A percentile compares a stretch with the other conserved stretches of the same genome.
Conservation (phyloP, 2,329 filamentous ascomycete genomes). For the Colletotrichum sp. region DNA sequence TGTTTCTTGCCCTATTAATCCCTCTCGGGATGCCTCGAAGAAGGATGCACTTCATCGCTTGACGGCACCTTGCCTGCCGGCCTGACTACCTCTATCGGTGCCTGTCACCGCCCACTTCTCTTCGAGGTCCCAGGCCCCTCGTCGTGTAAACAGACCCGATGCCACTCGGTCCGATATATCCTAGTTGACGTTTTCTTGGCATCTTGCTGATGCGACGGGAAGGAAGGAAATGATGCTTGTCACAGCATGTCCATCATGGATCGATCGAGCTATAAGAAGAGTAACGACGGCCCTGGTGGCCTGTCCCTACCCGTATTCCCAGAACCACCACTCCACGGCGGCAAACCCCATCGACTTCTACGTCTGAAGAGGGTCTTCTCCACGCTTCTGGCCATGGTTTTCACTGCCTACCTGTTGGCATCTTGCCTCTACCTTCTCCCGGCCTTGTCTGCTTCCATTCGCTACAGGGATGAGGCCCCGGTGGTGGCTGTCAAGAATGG, state of each 20-base stretch:
- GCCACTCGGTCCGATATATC: constrained; percentile 3
- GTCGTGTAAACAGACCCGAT: neutral
- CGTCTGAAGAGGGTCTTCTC: neutral
- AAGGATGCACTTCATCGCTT: neutral
- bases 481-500: constrained; percentile 17
- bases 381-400: constrained; percentile 1
- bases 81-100: neutral
- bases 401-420: neutral
- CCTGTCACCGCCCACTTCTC: neutral
- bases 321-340: neutral
- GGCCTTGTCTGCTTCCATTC: neutral
- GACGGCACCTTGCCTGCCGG: neutral
- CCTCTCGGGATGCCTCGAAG: neutral
- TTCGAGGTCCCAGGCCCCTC: neutral
- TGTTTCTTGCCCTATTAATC: neutral
- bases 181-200: constrained; percentile 4
- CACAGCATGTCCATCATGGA: neutral
- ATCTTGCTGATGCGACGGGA: neutral
- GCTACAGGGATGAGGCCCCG: neutral
- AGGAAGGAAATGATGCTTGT: neutral
- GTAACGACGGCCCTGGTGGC: neutral
- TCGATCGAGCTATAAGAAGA: constrained; percentile 1
- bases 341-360: neutral
- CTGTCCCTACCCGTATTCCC: neutral
- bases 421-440: constrained; percentile 3